Evolutionary conservation across 345 rosid species (phyloP), one percentile per base, ranked within the genome.

Genomic region (Schrenkiella parvula): DNA sequence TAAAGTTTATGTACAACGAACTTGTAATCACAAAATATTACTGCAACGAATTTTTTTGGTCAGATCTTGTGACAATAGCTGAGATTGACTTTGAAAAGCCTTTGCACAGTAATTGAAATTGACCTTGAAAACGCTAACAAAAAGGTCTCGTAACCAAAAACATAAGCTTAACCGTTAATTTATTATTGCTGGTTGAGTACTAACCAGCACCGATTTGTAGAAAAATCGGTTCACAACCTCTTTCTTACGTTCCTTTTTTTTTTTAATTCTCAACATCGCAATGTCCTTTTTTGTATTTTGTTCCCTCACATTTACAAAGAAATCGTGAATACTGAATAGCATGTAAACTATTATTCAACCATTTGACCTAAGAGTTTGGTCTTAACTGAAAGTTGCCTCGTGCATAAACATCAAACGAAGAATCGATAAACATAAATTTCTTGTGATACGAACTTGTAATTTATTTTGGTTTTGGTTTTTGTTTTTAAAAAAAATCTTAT

Each of bases 361-460:
- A 61, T 68, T 75, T 68, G 70, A 75, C 19, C 44, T 14, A 61
- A 41, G 66, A 73, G 64, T 75, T 61, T 54, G 51, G 79, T 68
- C 74, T 75, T 68, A 38, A 28, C 68, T 52, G 62, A 68, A 68
- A 23, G 37, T 75, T 66, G 38, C 54, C 55, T 74, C 68, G 53
- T 74, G 73, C 55, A 34, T 41, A 59, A 66, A 66, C 29, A 57
- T 0, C 37, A 39, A 44, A 11, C 2, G 31, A 31, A 58, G 55
- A 35, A 39, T 31, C 58, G 0, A 68, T 52, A 42, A 61, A 26
- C 74, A 26, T 43, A 52, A 6, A 4, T 7, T 12, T 61, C 79
- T 61, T 65, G 79, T 68, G 74, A 68, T 32, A 51, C 34, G 43
- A 68, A 52, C 38, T 56, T 42, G 17, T 6, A 56, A 42, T 29